Percentiles rank a stretch among this genome's conserved stretches.
phyloP scores from a whole-genome alignment of 2,329 filamentous ascomycete genomes.

The Thelonectria blattea region DNA sequence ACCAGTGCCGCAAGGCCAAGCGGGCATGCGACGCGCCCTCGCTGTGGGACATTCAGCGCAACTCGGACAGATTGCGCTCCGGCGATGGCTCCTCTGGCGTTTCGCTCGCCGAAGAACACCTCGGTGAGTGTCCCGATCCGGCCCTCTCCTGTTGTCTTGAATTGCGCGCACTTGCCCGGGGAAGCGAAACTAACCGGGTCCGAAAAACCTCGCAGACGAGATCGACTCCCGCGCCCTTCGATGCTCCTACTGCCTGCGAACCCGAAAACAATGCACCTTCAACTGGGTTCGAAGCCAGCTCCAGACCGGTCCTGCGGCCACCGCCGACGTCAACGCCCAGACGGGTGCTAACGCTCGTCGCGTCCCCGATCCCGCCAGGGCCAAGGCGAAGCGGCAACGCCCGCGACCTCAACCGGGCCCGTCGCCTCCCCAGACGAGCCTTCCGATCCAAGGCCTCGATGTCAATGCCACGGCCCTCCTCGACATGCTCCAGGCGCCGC shows the following conservation, averaged over 20 bases:
- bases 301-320: conserved; percentile 34
- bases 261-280: conserved; percentile 39
- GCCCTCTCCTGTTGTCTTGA: conserved; percentile 15
- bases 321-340: conserved; percentile 26
- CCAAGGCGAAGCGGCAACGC: conserved; percentile 38
- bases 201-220: conserved; percentile 34
- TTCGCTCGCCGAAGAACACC: conserved; percentile 37
- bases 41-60: conserved; percentile 39
- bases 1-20: conserved; percentile 40
- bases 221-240: conserved; percentile 38
- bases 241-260: conserved; percentile 39
- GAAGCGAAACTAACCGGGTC: conserved; percentile 34
- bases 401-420: conserved; percentile 35
- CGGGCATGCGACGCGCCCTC: conserved; percentile 39
- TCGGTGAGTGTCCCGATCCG: conserved; percentile 31
- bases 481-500: conserved; percentile 39
- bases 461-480: conserved; percentile 37
- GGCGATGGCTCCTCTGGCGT: conserved; percentile 30
- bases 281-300: conserved; percentile 39
- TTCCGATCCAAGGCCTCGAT: conserved; percentile 34
- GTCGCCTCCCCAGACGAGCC: conserved; percentile 31
- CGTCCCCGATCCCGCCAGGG: conserved; percentile 34
- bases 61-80: conserved; percentile 34
- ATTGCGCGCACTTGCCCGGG: conserved; percentile 26
- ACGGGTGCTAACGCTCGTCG: conserved; percentile 29